Evolutionary conservation across 2,329 filamentous ascomycete genomes (phyloP).

Genomic region (Colletotrichum sp.): DNA sequence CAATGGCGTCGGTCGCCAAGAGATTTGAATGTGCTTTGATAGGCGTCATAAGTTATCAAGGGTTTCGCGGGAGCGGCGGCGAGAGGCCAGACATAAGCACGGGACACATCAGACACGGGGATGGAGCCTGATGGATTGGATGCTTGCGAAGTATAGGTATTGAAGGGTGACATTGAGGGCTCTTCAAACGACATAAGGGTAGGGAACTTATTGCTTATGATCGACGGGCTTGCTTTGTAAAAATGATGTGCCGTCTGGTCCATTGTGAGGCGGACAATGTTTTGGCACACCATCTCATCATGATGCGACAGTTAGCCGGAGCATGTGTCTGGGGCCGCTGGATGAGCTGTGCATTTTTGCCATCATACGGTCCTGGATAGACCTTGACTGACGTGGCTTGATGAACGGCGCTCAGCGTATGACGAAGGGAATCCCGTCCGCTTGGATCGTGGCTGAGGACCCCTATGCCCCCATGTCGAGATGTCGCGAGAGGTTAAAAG

Average conservation of each 20-base stretch:
- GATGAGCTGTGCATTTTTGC: not conserved
- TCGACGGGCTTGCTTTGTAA: not conserved
- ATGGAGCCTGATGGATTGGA: not conserved
- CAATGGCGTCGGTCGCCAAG: not conserved
- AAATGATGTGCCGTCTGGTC: not conserved
- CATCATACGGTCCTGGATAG: not conserved
- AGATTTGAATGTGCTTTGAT: not conserved
- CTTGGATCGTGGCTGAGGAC: constrained; percentile 18
- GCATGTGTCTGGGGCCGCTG: not conserved
- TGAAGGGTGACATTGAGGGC: not conserved
- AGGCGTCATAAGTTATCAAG: not conserved
- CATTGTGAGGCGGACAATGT: not conserved
- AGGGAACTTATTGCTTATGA: not conserved
- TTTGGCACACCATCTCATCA: constrained; percentile 9
- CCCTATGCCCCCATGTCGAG: constrained; percentile 9
- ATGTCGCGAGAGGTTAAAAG: not conserved
- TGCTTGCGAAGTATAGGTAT: not conserved
- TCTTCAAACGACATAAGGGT: not conserved
- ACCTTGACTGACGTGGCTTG: not conserved
- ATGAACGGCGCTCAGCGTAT: not conserved
- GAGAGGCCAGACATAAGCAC: not conserved
- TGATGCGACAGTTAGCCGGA: constrained; percentile 14
- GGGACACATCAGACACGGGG: not conserved
- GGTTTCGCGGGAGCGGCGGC: not conserved
- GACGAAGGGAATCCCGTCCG: not conserved